phyloP scores from a whole-genome alignment of 208 protist genomes.

The Leptomonas pyrrhocoris region DNA sequence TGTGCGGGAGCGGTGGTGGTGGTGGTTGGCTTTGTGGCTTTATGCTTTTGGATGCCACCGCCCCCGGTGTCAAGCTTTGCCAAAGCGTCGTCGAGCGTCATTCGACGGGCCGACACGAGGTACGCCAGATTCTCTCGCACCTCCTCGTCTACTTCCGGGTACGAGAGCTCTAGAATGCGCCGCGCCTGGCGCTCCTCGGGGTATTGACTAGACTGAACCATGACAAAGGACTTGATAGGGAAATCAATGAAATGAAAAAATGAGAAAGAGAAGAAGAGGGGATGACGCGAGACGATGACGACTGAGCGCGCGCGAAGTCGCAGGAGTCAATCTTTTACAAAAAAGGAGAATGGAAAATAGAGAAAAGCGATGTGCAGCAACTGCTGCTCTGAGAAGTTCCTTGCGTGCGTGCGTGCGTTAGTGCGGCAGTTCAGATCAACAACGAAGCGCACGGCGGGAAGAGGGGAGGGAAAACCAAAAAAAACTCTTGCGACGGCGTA shows the following conservation, averaged over 20 bases:
- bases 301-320: too few species aligned
- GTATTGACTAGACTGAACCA: conserved; percentile 27
- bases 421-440: too few species aligned
- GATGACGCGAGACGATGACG: too few species aligned
- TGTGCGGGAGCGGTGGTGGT: background rate
- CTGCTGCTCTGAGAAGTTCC: too few species aligned
- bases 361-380: too few species aligned
- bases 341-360: too few species aligned
- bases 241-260: conserved; percentile 6
- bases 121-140: conserved; percentile 50
- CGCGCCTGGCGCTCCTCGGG: conserved; percentile 34
- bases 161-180: conserved; percentile 46
- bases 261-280: background rate
- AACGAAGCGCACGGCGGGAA: too few species aligned
- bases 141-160: conserved; percentile 42
- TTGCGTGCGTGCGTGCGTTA: too few species aligned
- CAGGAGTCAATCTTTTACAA: too few species aligned
- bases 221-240: conserved; percentile 19
- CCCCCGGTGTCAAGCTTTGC: conserved; percentile 29
- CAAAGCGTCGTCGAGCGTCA: conserved; percentile 62
- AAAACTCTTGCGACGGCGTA: too few species aligned
- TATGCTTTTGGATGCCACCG: background rate
- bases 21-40: background rate
- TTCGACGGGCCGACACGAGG: conserved; percentile 52
- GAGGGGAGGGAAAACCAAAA: too few species aligned